Conservation (phyloP, 2,329 filamentous ascomycete species). For the Chrysosporium keratinophilum region DNA sequence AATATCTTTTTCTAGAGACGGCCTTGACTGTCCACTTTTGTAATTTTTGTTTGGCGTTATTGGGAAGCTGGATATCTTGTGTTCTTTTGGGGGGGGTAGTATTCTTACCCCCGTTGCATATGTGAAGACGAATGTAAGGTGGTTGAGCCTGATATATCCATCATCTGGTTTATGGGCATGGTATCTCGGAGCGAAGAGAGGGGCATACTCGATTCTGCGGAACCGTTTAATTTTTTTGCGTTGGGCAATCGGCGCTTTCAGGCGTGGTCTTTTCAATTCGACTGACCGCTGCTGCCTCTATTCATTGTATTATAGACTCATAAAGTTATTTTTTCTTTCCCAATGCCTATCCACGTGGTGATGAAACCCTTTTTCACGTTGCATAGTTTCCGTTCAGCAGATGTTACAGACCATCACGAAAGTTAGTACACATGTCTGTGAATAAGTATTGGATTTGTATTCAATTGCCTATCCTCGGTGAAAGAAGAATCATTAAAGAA, state of each 20-base stretch:
- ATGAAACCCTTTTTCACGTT: no score
- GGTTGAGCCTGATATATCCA: not conserved
- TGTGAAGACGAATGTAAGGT: not conserved
- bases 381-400: not conserved
- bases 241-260: not conserved
- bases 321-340: no score
- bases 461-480: constrained; percentile 6
- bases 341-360: no score
- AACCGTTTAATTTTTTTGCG: not conserved
- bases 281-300: no score
- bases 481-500: not conserved
- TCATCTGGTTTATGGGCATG: not conserved
- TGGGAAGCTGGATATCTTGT: not conserved
- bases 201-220: not conserved
- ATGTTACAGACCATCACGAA: not conserved
- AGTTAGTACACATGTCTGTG: not conserved
- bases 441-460: constrained; percentile 1
- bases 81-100: not conserved
- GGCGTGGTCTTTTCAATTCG: not conserved
- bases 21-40: not conserved
- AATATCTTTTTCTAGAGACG: constrained; percentile 8
- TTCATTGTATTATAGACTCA: no score
- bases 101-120: not conserved
- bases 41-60: not conserved
- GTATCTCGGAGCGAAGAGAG: not conserved